Conservation (phyloP, 768 basidiomycete species). For the Daedalea quercina region DNA sequence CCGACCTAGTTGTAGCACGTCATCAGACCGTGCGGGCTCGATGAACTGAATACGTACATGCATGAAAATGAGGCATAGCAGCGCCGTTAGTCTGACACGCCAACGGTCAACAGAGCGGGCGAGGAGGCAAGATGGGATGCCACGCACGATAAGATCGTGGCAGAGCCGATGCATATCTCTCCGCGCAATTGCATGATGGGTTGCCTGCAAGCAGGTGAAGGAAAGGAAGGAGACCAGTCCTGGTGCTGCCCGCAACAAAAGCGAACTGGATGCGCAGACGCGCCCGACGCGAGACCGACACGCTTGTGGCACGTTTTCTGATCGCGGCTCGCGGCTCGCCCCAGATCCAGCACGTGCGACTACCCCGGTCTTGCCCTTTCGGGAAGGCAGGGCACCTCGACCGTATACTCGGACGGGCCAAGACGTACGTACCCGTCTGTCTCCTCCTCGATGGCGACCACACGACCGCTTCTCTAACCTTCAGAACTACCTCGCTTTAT, state of each 20-base stretch:
- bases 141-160: constrained; percentile 65
- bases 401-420: background rate
- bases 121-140: constrained; percentile 8
- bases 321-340: too few species aligned
- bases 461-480: background rate
- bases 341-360: constrained; percentile 3
- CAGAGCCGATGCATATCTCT: constrained; percentile 69
- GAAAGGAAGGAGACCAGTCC: constrained; percentile 11
- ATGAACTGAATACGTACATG: constrained; percentile 47
- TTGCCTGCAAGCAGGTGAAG: constrained; percentile 6
- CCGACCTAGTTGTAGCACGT: constrained; percentile 50
- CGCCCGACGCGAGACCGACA: constrained; percentile 6
- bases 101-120: background rate
- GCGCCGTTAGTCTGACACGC: constrained; percentile 35
- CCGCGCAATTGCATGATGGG: constrained; percentile 47
- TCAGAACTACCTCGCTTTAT: background rate
- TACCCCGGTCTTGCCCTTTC: constrained; percentile 4
- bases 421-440: background rate
- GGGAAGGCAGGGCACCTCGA: background rate
- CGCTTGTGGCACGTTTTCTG: background rate
- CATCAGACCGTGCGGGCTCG: constrained; percentile 7
- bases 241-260: background rate
- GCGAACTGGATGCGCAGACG: constrained; percentile 2
- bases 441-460: background rate
- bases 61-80: constrained; percentile 68